phyloP scores from a whole-genome alignment of 306 rosid genomes.

The cucumber (Cucumis sativus) region DNA sequence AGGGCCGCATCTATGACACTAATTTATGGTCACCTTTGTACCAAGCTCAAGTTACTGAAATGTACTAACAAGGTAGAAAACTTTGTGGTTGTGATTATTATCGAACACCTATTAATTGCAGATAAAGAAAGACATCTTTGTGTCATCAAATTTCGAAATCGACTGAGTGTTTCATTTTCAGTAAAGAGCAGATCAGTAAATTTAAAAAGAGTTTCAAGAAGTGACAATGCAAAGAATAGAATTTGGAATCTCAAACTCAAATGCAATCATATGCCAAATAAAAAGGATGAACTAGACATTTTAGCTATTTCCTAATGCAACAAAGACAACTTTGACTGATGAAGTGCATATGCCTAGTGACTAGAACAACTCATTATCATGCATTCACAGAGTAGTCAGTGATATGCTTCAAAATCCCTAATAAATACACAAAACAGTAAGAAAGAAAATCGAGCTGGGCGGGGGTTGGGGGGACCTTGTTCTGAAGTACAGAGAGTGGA shows the following conservation, averaged over 20 bases:
- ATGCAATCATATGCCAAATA: not conserved
- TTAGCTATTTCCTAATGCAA: not conserved
- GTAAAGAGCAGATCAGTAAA: not conserved
- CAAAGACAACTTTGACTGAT: not conserved
- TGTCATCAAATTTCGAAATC: not conserved
- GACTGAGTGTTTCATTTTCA: not conserved
- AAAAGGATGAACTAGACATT: not conserved
- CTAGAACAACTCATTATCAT: not conserved
- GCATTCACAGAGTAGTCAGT: not conserved
- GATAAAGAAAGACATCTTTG: not conserved
- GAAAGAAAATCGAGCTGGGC: not conserved
- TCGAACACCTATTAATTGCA: not conserved
- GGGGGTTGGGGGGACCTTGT: not conserved
- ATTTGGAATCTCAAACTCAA: not conserved
- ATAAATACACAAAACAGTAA: not conserved
- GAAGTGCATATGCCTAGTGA: not conserved
- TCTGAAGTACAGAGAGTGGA: not conserved
- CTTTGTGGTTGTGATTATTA: not conserved
- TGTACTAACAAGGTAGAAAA: not conserved
- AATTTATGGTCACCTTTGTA: not conserved
- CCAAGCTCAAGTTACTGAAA: not conserved
- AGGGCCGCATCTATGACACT: not conserved
- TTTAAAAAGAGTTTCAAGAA: not conserved
- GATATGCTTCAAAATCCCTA: not conserved
- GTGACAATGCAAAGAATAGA: not conserved